A percentile compares a stretch with the other conserved stretches of the same genome.
These are phyloP conservation scores for Mediolabrus comicus DNA, from an alignment of 108 stramenopile species.

Conservation along the genomic window DNA sequence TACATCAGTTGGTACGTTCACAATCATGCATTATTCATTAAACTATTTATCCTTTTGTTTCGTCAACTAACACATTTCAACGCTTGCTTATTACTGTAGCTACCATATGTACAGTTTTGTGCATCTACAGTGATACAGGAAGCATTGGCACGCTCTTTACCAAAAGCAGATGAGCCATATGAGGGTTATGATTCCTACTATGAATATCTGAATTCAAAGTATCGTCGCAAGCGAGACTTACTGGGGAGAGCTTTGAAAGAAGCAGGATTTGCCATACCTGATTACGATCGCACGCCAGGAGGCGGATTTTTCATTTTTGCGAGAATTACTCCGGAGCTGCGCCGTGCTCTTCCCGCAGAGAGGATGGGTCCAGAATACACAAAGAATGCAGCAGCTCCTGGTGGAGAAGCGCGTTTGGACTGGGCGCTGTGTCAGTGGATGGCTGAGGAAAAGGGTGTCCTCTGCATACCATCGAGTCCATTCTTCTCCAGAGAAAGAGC, in stretches of 20 bases:
- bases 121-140: constrained; percentile 93
- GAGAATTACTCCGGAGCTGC: constrained; percentile 68
- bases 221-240: constrained; percentile 83
- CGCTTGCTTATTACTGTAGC: background rate
- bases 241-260: constrained; percentile 62
- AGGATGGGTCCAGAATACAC: constrained; percentile 39
- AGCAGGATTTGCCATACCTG: constrained; percentile 80
- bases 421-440: constrained; percentile 95
- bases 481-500: constrained; percentile 83
- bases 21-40: background rate
- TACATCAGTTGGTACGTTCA: constrained; percentile 54
- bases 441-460: constrained; percentile 83
- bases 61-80: background rate
- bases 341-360: constrained; percentile 42
- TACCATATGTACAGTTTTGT: constrained; percentile 96
- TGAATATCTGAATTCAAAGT: constrained; percentile 71
- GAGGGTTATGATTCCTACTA: constrained; percentile 77
- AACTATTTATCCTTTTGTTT: background rate
- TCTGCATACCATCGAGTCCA: constrained; percentile 94
- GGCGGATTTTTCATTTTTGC: constrained; percentile 98
- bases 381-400: constrained; percentile 73
- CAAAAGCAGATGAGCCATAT: constrained; percentile 86
- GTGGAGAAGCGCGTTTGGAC: constrained; percentile 69
- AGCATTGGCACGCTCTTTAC: constrained; percentile 81
- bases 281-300: constrained; percentile 74